A percentile compares a stretch with the other conserved stretches of the same genome.
phyloP scores from a whole-genome alignment of 192 early-diverging fungal genomes.

The Entophlyctis helioformis region DNA sequence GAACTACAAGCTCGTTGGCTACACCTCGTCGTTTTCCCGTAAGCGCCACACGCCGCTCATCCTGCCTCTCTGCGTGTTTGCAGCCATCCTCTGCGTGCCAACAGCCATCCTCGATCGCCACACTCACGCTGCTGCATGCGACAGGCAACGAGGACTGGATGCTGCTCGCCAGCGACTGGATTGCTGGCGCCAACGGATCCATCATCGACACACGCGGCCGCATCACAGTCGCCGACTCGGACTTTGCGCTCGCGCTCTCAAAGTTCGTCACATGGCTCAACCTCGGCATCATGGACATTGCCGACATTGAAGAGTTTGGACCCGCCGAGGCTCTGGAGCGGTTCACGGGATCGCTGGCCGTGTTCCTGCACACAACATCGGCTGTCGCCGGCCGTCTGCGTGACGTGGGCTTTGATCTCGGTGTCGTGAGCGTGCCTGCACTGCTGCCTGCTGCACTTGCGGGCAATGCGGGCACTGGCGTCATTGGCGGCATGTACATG shows the following conservation, averaged over 20 bases:
- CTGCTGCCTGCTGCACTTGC: no score
- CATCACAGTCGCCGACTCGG: constrained; percentile 15
- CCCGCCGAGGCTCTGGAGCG: constrained; percentile 4
- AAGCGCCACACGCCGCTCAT: not conserved
- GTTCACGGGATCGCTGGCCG: constrained; percentile 6
- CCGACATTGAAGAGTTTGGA: constrained; percentile 1
- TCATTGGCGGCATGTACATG: no score
- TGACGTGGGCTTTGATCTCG: no score
- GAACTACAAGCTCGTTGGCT: constrained; percentile 16
- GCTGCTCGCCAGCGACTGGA: constrained; percentile 17
- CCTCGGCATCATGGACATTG: constrained; percentile 7
- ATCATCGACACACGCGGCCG: constrained; percentile 7
- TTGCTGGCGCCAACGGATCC: constrained; percentile 5
- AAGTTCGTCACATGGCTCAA: constrained; percentile 14
- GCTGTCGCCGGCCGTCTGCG: no score
- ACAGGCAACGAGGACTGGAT: constrained; percentile 19
- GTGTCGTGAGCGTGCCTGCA: no score
- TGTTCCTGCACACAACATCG: constrained; percentile 21
- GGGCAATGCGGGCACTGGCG: no score
- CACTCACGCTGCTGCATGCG: constrained; percentile 4
- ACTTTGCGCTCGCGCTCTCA: constrained; percentile 11
- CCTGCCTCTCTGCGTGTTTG: no score
- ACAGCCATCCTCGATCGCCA: not conserved
- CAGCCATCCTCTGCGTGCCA: not conserved
- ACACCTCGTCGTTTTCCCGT: constrained; percentile 16